Percentiles rank a stretch among this genome's conserved stretches.
Evolutionary conservation across 441 rosid genomes (phyloP).

Genomic region (Erodium moschatum): DNA sequence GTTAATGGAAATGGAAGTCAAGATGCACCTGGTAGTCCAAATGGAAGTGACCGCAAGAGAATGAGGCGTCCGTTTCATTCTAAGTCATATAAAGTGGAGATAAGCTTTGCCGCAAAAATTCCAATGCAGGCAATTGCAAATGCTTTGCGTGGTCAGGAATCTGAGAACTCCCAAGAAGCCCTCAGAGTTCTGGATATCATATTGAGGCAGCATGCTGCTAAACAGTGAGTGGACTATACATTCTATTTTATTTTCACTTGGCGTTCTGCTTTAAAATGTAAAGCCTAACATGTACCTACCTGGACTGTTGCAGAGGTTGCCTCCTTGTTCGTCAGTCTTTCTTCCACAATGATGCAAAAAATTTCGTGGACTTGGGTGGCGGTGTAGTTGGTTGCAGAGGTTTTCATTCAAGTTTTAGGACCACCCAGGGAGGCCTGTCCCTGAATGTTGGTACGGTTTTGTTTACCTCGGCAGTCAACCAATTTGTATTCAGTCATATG

Average conservation of each 20-base stretch:
- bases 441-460: constrained; percentile 39
- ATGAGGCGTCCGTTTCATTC: constrained; percentile 37
- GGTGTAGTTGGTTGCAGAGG: constrained; percentile 61
- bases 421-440: constrained; percentile 55
- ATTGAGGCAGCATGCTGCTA: constrained; percentile 57
- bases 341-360: constrained; percentile 44
- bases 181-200: constrained; percentile 49
- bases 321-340: constrained; percentile 61
- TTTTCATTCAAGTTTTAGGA: constrained; percentile 53
- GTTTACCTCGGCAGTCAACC: no score
- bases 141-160: constrained; percentile 50
- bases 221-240: constrained; percentile 28
- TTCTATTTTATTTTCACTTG: not conserved
- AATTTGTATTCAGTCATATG: no score
- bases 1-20: constrained; percentile 38
- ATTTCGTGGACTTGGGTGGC: constrained; percentile 42
- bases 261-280: not conserved
- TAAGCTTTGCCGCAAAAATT: constrained; percentile 48
- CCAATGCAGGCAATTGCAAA: constrained; percentile 54
- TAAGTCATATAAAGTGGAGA: constrained; percentile 41
- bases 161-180: constrained; percentile 56
- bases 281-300: not conserved
- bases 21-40: constrained; percentile 39
- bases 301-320: constrained; percentile 41
- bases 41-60: constrained; percentile 38